phyloP scores from a whole-genome alignment of 176 grass and related monocot species.

The Zea luxurians region DNA sequence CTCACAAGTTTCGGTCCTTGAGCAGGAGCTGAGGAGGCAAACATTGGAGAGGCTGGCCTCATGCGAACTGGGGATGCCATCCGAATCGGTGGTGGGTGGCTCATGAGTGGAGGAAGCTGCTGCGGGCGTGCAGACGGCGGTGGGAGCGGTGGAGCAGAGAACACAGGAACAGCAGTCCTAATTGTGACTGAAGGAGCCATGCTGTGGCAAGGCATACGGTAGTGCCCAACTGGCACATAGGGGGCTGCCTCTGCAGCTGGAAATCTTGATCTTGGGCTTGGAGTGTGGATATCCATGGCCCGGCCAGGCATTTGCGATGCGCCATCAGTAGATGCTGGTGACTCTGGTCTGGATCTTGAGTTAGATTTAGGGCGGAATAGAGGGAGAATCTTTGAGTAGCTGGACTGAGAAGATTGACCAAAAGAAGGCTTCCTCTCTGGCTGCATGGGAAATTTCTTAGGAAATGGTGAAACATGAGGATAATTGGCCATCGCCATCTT shows the following conservation, averaged over 20 bases:
- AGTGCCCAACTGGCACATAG: slow-evolving; percentile 91
- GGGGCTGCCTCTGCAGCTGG: slow-evolving; percentile 70
- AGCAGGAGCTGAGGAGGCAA: slow-evolving; percentile 44
- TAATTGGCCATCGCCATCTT: slow-evolving; percentile 91
- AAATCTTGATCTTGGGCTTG: slow-evolving; percentile 66
- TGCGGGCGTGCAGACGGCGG: slow-evolving; percentile 50
- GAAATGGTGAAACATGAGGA: slow-evolving; percentile 80
- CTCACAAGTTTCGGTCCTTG: slow-evolving; percentile 44
- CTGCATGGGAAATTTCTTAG: slow-evolving; percentile 92
- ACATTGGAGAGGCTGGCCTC: slow-evolving; percentile 67
- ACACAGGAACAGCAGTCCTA: slow-evolving; percentile 87
- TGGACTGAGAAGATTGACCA: slow-evolving; percentile 57
- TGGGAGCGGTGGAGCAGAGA: slow-evolving; percentile 89
- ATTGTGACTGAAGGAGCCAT: slow-evolving; percentile 96
- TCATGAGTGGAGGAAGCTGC: slow-evolving; percentile 73
- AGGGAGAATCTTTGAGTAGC: slow-evolving; percentile 91
- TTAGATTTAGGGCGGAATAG: slow-evolving; percentile 72
- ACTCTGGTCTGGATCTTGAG: slow-evolving; percentile 63
- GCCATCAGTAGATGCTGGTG: slow-evolving; percentile 46
- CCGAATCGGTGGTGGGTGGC: slow-evolving; percentile 55
- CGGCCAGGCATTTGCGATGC: slow-evolving; percentile 29
- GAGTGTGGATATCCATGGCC: slow-evolving; percentile 37
- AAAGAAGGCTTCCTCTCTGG: slow-evolving; percentile 59
- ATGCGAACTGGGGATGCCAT: slow-evolving; percentile 89
- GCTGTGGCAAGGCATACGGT: slow-evolving; percentile 64